phyloP scores from a whole-genome alignment of 192 early-diverging fungal genomes.

The Coemansia umbellata region DNA sequence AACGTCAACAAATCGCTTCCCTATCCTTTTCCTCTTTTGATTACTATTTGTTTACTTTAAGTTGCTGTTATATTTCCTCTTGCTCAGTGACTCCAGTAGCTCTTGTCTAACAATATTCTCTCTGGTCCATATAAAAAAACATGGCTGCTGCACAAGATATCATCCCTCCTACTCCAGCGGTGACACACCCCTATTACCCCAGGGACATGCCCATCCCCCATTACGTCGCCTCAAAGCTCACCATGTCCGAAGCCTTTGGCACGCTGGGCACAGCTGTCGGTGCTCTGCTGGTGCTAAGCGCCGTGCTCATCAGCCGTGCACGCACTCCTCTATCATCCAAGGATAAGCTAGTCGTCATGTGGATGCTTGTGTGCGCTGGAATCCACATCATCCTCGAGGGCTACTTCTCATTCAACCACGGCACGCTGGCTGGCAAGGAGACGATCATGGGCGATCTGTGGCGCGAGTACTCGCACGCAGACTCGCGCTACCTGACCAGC shows the following conservation, averaged over 20 bases:
- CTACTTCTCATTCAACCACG: slow-evolving; percentile 74
- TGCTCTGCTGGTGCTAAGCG: slow-evolving; percentile 10
- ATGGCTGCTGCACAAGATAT: slow-evolving; percentile 5
- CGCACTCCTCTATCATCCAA: slow-evolving; percentile 19
- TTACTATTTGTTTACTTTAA: no score
- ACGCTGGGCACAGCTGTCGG: slow-evolving; percentile 29
- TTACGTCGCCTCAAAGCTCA: slow-evolving; percentile 39
- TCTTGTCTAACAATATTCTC: not conserved
- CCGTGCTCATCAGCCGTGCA: slow-evolving; percentile 19
- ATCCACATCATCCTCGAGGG: slow-evolving; percentile 85
- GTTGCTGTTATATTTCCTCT: no score
- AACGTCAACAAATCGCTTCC: no score
- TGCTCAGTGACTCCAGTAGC: not conserved
- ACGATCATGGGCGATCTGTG: slow-evolving; percentile 70
- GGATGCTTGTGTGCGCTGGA: slow-evolving; percentile 78
- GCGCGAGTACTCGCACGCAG: slow-evolving; percentile 88
- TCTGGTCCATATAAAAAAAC: not conserved
- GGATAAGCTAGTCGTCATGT: slow-evolving; percentile 62
- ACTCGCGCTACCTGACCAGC: slow-evolving; percentile 82
- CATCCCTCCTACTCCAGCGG: not conserved
- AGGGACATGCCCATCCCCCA: slow-evolving; percentile 30
- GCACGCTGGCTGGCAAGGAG: slow-evolving; percentile 62
- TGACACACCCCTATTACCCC: slow-evolving; percentile 42
- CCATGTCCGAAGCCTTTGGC: slow-evolving; percentile 22
- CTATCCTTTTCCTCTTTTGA: no score